Evolutionary conservation across 345 rosid species (phyloP).

Genomic region (Carallia pectinifolia): DNA sequence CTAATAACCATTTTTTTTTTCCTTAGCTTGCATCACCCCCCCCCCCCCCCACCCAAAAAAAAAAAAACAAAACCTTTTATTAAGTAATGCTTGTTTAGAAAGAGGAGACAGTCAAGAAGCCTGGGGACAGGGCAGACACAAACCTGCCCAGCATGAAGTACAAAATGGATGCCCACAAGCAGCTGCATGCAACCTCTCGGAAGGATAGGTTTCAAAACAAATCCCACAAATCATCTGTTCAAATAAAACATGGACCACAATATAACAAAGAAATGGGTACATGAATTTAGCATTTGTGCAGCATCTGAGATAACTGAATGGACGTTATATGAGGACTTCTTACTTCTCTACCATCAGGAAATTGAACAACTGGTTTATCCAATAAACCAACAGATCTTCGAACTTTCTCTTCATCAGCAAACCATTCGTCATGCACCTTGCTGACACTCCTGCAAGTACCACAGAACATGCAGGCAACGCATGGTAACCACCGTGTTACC

Average conservation of each 20-base stretch:
- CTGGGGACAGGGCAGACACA: not conserved
- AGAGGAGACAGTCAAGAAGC: constrained; percentile 1
- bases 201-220: constrained; percentile 31
- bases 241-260: not conserved
- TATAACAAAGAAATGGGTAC: not conserved
- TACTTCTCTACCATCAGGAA: constrained; percentile 32
- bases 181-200: constrained; percentile 23
- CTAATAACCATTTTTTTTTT: too few relatives aligned
- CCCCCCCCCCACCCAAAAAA: too few relatives aligned
- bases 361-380: constrained; percentile 15
- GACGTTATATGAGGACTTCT: not conserved
- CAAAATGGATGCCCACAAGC: constrained; percentile 40
- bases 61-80: too few relatives aligned
- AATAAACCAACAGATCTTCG: constrained; percentile 32
- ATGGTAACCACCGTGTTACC: not conserved
- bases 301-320: not conserved
- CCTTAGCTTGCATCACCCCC: too few relatives aligned
- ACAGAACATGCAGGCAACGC: not conserved
- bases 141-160: constrained; percentile 32
- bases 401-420: constrained; percentile 35
- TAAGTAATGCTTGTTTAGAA: not conserved
- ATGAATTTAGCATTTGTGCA: not conserved
- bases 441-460: constrained; percentile 30
- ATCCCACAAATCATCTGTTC: constrained; percentile 34
- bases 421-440: constrained; percentile 40